These are phyloP conservation scores for Aspergillus nidulans DNA, from an alignment of 495 filamentous ascomycete genomes.

Conservation along the genomic window DNA sequence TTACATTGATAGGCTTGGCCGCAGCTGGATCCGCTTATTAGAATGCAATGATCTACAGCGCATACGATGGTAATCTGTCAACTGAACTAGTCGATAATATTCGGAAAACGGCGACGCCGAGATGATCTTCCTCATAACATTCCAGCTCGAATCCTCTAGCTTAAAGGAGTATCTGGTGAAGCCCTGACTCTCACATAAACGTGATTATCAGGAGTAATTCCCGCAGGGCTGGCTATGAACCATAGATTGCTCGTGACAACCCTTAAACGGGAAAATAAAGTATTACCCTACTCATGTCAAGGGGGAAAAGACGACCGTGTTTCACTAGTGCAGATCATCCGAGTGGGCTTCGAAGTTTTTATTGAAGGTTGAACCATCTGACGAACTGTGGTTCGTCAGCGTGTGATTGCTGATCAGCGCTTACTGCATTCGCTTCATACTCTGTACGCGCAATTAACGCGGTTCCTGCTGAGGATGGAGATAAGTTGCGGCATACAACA, in stretches of 20 bases:
- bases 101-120: background rate
- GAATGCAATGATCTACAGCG: background rate
- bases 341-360: background rate
- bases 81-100: background rate
- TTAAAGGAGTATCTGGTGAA: background rate
- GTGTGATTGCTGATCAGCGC: background rate
- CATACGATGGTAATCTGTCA: background rate
- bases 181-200: background rate
- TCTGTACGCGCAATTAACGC: background rate
- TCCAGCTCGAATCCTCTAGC: background rate
- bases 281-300: background rate
- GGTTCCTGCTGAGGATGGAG: background rate
- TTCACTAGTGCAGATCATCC: conserved; percentile 8
- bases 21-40: background rate
- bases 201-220: background rate
- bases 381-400: background rate
- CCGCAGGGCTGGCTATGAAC: background rate
- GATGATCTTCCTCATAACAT: background rate
- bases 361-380: background rate
- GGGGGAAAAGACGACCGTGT: background rate
- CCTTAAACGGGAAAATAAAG: background rate
- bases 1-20: background rate
- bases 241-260: background rate
- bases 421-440: background rate
- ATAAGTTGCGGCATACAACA: background rate